Percentiles rank a stretch among this genome's conserved stretches.
These are phyloP conservation scores for Porogramme epimiltina DNA, from an alignment of 1,284 basidiomycete species.

Conservation along the genomic window DNA sequence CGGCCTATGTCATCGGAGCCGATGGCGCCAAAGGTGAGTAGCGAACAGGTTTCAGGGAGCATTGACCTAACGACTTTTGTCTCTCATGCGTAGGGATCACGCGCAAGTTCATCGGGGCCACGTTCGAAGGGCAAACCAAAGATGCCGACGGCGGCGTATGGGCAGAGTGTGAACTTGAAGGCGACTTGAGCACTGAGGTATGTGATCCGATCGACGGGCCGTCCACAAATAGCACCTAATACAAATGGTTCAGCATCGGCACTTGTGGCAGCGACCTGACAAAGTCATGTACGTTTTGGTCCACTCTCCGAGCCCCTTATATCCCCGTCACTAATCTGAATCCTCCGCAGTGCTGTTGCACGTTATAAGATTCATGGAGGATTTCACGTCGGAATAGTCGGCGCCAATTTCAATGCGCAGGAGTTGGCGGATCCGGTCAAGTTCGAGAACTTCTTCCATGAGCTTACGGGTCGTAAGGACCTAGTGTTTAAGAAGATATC, in stretches of 20 bases:
- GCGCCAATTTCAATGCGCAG: constrained; percentile 6
- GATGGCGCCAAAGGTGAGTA: constrained; percentile 35
- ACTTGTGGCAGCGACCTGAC: constrained; percentile 28
- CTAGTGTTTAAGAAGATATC: constrained; percentile 7
- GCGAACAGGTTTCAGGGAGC: background rate
- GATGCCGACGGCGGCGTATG: constrained; percentile 31
- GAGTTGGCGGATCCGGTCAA: constrained; percentile 5
- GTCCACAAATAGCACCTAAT: background rate
- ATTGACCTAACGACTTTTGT: background rate
- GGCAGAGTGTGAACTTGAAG: constrained; percentile 34
- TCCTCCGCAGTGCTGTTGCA: too few species aligned
- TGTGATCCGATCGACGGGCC: background rate
- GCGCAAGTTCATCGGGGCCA: constrained; percentile 31
- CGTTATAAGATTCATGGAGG: background rate
- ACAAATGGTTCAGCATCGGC: constrained; percentile 29
- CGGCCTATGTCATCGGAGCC: constrained; percentile 35
- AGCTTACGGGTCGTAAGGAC: constrained; percentile 8
- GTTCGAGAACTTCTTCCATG: constrained; percentile 9
- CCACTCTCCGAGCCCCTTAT: background rate
- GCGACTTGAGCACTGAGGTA: constrained; percentile 24
- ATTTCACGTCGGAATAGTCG: constrained; percentile 11
- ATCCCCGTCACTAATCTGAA: too few species aligned
- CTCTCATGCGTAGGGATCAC: constrained; percentile 25
- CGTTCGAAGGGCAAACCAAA: constrained; percentile 35
- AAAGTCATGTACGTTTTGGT: constrained; percentile 13